Base-by-base conservation (phyloP, 2,329 filamentous ascomycete species). In the Beauveria sp. region DNA sequence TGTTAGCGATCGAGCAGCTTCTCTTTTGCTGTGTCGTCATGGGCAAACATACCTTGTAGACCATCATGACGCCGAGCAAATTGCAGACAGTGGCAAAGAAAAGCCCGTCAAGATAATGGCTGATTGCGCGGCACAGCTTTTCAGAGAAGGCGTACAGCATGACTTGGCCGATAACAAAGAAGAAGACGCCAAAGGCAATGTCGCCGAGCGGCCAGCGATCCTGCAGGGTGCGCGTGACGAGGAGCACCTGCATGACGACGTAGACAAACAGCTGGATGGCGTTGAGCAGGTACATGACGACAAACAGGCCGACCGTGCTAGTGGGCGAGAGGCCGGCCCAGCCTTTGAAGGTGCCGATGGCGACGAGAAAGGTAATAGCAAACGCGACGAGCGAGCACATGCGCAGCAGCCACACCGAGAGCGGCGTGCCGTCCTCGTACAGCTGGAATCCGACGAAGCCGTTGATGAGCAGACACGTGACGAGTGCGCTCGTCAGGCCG, bases 361-460 rank as follows among this genome's bases (percentile, higher is more conserved):
- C 90, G 57, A 99, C 87, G 58, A 93, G 84, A 70, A 94, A 94
- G 53, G 88, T 89, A 69, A 99, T 86, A 65, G 88, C 78, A 76
- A 97, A 97, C 77, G 96, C 93, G 64, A 80, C 84, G 18, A 89
- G 76, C 2, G 91, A 96, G 71, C 85, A 87, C 34, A 90, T 76
- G 58, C 93, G 87, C 64, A 99, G 79, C 67, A 97, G 85, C 94
- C 94, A 99, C 48, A 99, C 87, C 0, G 92, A 97, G 46, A 97
- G 79, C 2, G 89, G 88, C 1, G 94, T 99, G 55, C 94, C 94
- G 70, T 99, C 94, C 75, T 99, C 94, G 74, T 99, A 99, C 14
- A 99, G 81, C 76, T 97, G 94, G 76, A 99, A 99, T 40, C 94
- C 94, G 59, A 99, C 93, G 70, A 99, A 99, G 48, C 94, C 94